These are phyloP conservation scores for Penstemon davidsonii DNA, from an alignment of 257 asterid genomes.

Conservation along the genomic window DNA sequence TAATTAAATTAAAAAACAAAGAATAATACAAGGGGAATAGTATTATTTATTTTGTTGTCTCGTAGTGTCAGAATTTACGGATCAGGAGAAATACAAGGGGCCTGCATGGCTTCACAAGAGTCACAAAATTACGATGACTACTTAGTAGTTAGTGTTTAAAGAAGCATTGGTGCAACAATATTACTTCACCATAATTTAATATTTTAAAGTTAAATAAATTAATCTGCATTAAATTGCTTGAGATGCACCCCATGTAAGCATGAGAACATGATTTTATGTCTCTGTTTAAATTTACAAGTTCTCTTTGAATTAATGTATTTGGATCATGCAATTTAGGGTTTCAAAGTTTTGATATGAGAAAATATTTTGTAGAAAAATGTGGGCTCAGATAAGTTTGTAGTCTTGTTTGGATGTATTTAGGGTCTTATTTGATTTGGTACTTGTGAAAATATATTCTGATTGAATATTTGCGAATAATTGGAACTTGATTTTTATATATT, in stretches of 20 bases:
- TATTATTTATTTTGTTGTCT: too few relatives aligned
- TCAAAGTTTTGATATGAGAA: background rate
- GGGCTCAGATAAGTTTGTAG: too few relatives aligned
- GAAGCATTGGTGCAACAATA: background rate
- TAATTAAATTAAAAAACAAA: too few relatives aligned
- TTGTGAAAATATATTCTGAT: too few relatives aligned
- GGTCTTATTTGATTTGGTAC: too few relatives aligned
- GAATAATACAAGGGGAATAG: too few relatives aligned
- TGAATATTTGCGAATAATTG: too few relatives aligned
- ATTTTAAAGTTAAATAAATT: background rate
- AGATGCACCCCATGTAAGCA: background rate
- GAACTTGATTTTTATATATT: too few relatives aligned
- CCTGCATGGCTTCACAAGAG: conserved; percentile 20
- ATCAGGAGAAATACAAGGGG: conserved; percentile 5
- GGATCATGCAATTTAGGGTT: background rate
- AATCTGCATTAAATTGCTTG: background rate
- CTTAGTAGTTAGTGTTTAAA: background rate
- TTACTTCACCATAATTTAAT: background rate
- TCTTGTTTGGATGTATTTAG: too few relatives aligned
- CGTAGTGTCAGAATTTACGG: too few relatives aligned
- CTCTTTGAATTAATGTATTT: background rate
- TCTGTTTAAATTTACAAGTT: background rate
- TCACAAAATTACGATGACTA: conserved; percentile 27
- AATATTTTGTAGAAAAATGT: background rate
- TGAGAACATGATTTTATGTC: background rate